Percentiles rank a stretch among this genome's conserved stretches.
phyloP scores from a whole-genome alignment of 768 basidiomycete genomes.

The Mycena metata region DNA sequence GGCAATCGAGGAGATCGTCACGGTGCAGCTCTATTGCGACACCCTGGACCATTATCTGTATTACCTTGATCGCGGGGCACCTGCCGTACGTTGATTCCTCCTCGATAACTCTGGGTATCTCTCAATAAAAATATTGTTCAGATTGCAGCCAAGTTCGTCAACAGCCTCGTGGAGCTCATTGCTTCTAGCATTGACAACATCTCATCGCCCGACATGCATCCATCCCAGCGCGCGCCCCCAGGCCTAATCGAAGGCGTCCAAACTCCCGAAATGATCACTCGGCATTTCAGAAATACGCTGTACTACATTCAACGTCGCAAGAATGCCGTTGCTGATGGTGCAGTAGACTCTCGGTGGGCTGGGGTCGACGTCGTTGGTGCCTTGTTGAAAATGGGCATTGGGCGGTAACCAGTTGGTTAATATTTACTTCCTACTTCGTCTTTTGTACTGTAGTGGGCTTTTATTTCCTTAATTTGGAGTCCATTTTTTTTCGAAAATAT shows the following conservation, averaged over 20 bases:
- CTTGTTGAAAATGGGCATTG: conserved; percentile 88
- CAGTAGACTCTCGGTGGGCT: conserved; percentile 76
- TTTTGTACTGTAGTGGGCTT: conserved; percentile 1
- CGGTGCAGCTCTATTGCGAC: conserved; percentile 95
- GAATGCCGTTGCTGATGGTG: conserved; percentile 59
- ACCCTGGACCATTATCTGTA: conserved; percentile 96
- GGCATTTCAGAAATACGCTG: conserved; percentile 95
- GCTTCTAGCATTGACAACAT: conserved; percentile 95
- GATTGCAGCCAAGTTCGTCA: conserved; percentile 97
- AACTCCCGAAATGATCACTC: conserved; percentile 92
- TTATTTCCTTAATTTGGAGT: conserved; percentile 16
- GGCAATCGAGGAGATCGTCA: conserved; percentile 96
- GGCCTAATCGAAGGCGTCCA: conserved; percentile 94
- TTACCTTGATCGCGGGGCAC: conserved; percentile 93
- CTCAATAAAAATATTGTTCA: conserved; percentile 51
- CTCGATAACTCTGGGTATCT: not conserved
- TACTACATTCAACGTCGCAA: conserved; percentile 86
- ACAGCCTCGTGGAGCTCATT: conserved; percentile 95
- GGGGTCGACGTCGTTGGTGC: conserved; percentile 93
- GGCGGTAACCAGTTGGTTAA: conserved; percentile 54
- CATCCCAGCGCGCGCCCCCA: conserved; percentile 87
- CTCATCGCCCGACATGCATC: conserved; percentile 88
- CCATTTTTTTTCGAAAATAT: not conserved
- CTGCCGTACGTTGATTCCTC: conserved; percentile 75
- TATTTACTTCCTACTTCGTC: conserved; percentile 11